phyloP scores from a whole-genome alignment of 2,329 filamentous ascomycete genomes.

The Aspergillus bombycis region DNA sequence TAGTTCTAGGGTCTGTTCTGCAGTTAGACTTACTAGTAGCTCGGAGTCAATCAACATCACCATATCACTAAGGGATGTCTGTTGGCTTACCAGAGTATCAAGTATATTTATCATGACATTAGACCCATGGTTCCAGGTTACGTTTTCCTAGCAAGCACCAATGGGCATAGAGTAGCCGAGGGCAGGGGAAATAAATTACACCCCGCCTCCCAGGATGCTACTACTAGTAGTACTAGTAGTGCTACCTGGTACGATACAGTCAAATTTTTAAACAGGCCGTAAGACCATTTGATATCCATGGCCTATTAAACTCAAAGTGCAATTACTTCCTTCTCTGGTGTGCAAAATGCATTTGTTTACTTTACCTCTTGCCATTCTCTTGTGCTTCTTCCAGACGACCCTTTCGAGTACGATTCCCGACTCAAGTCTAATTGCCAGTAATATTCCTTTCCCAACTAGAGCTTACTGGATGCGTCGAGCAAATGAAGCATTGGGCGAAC shows the following conservation, averaged over 20 bases:
- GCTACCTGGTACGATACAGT: not conserved
- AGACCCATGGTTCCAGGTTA: not conserved
- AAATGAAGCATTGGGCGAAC: slow-evolving; percentile 49
- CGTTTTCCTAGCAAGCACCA: too few relatives aligned
- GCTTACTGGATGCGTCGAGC: slow-evolving; percentile 58
- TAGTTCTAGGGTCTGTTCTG: too few relatives aligned
- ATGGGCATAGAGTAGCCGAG: too few relatives aligned
- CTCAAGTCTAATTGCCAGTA: not conserved
- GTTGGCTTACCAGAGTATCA: not conserved
- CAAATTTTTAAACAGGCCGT: not conserved
- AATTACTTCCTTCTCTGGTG: not conserved
- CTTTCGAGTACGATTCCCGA: not conserved
- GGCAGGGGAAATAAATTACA: not conserved
- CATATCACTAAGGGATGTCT: not conserved
- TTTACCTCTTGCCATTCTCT: not conserved
- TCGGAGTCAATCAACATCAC: too few relatives aligned
- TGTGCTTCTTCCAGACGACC: not conserved
- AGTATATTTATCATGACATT: not conserved
- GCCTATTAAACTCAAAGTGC: not conserved
- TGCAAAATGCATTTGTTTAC: not conserved
- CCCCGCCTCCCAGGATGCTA: not conserved
- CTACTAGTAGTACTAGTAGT: too few relatives aligned
- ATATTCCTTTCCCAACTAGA: slow-evolving; percentile 39
- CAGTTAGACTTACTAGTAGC: too few relatives aligned
- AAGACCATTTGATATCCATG: not conserved